Percentiles rank a stretch among this genome's conserved stretches.
These are phyloP conservation scores for Terfezia boudieri DNA, from an alignment of 495 filamentous ascomycete species.

Conservation along the genomic window DNA sequence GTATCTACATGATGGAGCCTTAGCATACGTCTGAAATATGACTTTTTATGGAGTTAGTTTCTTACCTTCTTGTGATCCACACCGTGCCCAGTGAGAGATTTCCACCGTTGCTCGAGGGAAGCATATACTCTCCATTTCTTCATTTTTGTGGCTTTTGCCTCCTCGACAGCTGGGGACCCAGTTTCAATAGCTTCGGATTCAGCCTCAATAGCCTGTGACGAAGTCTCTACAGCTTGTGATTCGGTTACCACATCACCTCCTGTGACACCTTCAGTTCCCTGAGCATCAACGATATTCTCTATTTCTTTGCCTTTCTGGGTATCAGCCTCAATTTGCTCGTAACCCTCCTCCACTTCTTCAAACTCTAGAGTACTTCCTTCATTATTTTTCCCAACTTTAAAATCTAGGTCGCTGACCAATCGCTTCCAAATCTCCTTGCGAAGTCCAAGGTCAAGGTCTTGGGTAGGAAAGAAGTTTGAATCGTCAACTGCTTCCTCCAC, in stretches of 20 bases:
- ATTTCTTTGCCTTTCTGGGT: background rate
- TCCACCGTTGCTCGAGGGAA: slow-evolving; percentile 47
- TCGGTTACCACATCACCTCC: too few relatives aligned
- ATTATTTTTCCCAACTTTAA: slow-evolving; percentile 14
- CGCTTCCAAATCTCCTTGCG: slow-evolving; percentile 14
- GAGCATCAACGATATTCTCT: background rate
- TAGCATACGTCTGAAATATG: background rate
- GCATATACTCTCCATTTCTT: slow-evolving; percentile 27
- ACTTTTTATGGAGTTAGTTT: background rate
- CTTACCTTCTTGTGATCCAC: slow-evolving; percentile 43
- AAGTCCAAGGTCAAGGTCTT: background rate
- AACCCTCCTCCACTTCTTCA: slow-evolving; percentile 16
- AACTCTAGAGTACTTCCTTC: slow-evolving; percentile 11
- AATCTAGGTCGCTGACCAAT: slow-evolving; percentile 12
- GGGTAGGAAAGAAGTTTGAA: background rate
- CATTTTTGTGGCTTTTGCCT: slow-evolving; percentile 7
- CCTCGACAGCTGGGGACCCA: background rate
- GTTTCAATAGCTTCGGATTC: background rate
- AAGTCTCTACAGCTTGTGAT: too few relatives aligned
- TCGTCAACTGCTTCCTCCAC: background rate
- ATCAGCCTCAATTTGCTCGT: background rate
- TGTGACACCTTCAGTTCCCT: too few relatives aligned
- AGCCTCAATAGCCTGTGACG: background rate
- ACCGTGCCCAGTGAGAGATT: slow-evolving; percentile 57
- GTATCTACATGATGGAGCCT: slow-evolving; percentile 5